Evolutionary conservation across 371 early-diverging fungal species (phyloP), one percentile per base, ranked within the genome.

Genomic region (Nematocida major): DNA sequence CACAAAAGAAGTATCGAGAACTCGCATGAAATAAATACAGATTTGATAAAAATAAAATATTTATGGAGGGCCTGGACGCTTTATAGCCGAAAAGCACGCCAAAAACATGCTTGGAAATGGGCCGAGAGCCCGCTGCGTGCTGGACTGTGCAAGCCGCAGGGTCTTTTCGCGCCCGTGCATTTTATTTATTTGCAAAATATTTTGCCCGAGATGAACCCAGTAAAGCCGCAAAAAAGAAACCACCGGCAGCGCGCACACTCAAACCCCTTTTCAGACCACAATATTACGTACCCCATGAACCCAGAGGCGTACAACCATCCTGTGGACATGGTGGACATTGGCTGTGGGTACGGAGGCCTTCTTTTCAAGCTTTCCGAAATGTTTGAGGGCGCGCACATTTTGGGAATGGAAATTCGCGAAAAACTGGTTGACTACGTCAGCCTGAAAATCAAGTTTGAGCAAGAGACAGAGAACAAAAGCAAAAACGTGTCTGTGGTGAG

Each of bases 271-370:
- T 80, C 79, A 77, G 79, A 79, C 43, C 66, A 51, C 32, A 66
- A 79, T 28, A 66, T 83, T 20, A 50, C 30, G 79, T 90, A 91
- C 80, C 97, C 98, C 43, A 70, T 89, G 26, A 83, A 84, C 30
- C 98, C 98, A 13, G 84, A 87, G 40, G 90, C 92, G 87, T 90
- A 95, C 82, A 95, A 95, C 96, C 32, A 59, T 18, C 82, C 15
- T 38, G 82, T 84, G 54, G 93, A 92, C 79, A 93, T 95, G 87
- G 92, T 95, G 5, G 99, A 99, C 85, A 89, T 99, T 80, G 98
- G 98, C 18, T 99, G 98, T 84, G 99, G 99, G 66, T 98, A 96
- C 82, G 99, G 99, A 69, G 95, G 95, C 32, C 87, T 97, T 69
- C 68, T 84, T 22, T 57, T 63, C 54, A 28, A 73, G 20, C 84